Evolutionary conservation across 352 stramenopile species (phyloP), one percentile per base, ranked within the genome.

Genomic region (Globisporangium nagaii): DNA sequence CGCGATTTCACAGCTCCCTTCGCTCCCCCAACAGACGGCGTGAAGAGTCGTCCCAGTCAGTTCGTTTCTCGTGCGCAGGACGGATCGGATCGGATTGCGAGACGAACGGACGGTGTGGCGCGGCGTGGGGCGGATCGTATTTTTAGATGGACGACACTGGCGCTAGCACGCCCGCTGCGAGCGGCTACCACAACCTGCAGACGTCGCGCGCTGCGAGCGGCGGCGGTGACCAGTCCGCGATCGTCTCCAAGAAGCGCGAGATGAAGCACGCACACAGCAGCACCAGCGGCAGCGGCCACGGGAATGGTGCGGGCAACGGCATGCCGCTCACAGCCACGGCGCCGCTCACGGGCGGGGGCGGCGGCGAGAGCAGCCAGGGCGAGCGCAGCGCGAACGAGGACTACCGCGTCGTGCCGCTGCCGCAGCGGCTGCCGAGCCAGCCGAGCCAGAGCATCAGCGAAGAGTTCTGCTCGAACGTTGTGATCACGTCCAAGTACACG

Each of bases 401-500:
- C 55, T 88, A 73, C 61, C 77, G 83, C 36, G 48, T 83, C 8
- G 73, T 90, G 9, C 7, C 68, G 27, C 66, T 90, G 0, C 76
- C 79, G 25, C 62, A 77, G 44, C 56, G 60, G 4, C 41, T 73
- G 7, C 51, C 57, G 9, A 48, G 50, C 19, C 61, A 62, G 37
- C 49, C 40, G 12, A 41, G 50, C 10, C 62, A 66, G 17, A 47
- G 31, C 2, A 36, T 61, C 31, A 13, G 25, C 9, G 39, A 65
- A 15, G 43, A 62, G 10, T 89, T 87, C 57, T 86, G 74, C 62
- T 79, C 76, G 17, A 97, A 97, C 55, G 70, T 92, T 30, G 83
- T 97, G 15, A 90, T 89, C 53, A 97, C 90, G 43, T 93, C 86
- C 65, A 96, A 96, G 72, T 97, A 96, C 73, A 93, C 87, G 56